phyloP scores from a whole-genome alignment of 768 basidiomycete species.

The Pulveroboletus ravenelii region DNA sequence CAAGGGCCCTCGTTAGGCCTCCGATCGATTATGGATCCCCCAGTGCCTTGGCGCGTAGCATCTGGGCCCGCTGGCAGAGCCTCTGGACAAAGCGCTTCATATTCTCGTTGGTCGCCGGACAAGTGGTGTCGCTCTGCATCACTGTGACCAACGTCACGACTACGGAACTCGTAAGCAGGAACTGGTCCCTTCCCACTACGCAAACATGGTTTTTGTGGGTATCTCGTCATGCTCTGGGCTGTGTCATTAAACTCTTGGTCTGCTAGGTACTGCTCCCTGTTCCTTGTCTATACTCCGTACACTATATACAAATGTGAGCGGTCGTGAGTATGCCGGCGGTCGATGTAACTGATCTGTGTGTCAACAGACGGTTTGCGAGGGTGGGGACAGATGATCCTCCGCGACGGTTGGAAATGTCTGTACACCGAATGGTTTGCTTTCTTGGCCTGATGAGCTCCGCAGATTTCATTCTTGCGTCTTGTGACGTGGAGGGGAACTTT shows the following conservation, averaged over 20 bases:
- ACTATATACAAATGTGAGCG: constrained; percentile 80
- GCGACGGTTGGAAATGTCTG: constrained; percentile 87
- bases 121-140: constrained; percentile 82
- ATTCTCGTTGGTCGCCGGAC: constrained; percentile 68
- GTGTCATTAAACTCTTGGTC: neutral
- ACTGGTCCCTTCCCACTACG: constrained; percentile 74
- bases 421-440: neutral
- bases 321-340: neutral
- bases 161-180: constrained; percentile 63
- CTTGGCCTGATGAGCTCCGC: constrained; percentile 4
- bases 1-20: constrained; percentile 37
- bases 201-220: constrained; percentile 81
- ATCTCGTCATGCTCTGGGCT: neutral
- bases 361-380: constrained; percentile 73
- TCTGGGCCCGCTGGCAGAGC: constrained; percentile 60
- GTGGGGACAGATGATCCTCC: constrained; percentile 67
- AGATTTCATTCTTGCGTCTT: constrained; percentile 76
- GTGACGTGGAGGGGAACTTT: constrained; percentile 88
- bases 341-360: neutral
- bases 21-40: constrained; percentile 64
- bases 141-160: constrained; percentile 87
- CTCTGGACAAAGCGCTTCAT: constrained; percentile 75
- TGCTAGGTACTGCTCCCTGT: constrained; percentile 71
- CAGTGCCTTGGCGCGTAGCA: constrained; percentile 46
- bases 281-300: constrained; percentile 77